phyloP scores from a whole-genome alignment of 306 rosid genomes.

The Glycine latifolia region DNA sequence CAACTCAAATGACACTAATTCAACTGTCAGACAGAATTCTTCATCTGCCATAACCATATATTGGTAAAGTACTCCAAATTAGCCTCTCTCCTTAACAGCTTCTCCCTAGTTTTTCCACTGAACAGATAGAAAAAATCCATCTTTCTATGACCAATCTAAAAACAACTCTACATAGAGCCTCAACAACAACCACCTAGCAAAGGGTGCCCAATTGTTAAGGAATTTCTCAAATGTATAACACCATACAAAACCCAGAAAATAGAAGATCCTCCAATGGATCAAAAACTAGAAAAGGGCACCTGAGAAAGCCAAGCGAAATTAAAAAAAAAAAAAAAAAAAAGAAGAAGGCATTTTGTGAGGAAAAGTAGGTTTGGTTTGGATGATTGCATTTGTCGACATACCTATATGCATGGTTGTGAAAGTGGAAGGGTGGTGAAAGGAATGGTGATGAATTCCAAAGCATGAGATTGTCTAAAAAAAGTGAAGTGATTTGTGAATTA shows the following conservation, averaged over 20 bases:
- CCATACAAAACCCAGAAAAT: constrained; percentile 37
- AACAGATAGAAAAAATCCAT: constrained; percentile 11
- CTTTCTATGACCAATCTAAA: constrained; percentile 31
- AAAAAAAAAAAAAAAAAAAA: background rate
- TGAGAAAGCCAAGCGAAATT: constrained; percentile 4
- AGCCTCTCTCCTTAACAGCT: background rate
- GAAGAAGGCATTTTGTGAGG: constrained; percentile 2
- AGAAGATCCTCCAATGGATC: constrained; percentile 45
- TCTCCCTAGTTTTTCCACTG: no score
- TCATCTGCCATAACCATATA: constrained; percentile 27
- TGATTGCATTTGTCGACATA: constrained; percentile 36
- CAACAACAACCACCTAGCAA: constrained; percentile 34
- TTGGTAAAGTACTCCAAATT: constrained; percentile 40
- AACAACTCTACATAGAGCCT: constrained; percentile 28
- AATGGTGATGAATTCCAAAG: constrained; percentile 62
- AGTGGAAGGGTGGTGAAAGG: constrained; percentile 21
- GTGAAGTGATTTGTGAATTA: constrained; percentile 39
- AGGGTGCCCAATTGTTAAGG: constrained; percentile 9
- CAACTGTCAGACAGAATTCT: constrained; percentile 33
- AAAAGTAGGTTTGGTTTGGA: constrained; percentile 39
- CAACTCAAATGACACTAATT: constrained; percentile 34
- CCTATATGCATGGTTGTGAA: constrained; percentile 63
- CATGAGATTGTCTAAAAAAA: constrained; percentile 22
- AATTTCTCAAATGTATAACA: constrained; percentile 4
- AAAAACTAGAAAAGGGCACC: constrained; percentile 32